Conservation (phyloP, 129 eudicot genomes). For the Tagetes patula region DNA sequence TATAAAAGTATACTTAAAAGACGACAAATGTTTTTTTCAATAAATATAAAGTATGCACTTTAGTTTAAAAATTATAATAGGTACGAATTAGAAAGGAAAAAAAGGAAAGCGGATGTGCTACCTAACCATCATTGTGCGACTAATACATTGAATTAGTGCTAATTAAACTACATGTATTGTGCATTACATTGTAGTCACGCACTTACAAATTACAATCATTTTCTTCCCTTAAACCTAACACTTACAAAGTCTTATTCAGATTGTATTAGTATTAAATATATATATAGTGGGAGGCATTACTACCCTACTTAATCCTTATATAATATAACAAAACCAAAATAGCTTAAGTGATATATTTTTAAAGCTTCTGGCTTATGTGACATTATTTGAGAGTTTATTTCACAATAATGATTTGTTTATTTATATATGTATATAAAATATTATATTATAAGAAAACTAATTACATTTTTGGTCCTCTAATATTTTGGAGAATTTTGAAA, state of each 20-base stretch:
- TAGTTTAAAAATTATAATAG: not conserved
- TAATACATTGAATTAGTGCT: constrained; percentile 27
- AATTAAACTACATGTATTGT: constrained; percentile 30
- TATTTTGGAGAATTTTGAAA: too few species aligned
- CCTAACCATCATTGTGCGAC: constrained; percentile 2
- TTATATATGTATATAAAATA: too few species aligned
- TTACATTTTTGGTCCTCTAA: too few species aligned
- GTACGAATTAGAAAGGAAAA: not conserved
- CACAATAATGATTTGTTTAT: too few species aligned
- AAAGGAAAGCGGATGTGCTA: constrained; percentile 7
- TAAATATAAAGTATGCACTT: too few species aligned
- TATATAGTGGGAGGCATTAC: constrained; percentile 48
- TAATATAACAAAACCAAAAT: too few species aligned
- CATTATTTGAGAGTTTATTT: too few species aligned
- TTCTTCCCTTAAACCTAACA: constrained; percentile 57
- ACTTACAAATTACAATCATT: constrained; percentile 45
- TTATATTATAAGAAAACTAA: too few species aligned
- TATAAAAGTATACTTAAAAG: too few species aligned
- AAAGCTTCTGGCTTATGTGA: too few species aligned
- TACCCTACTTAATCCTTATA: constrained; percentile 38
- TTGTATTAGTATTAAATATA: constrained; percentile 22
- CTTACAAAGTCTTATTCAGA: constrained; percentile 7
- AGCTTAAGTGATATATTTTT: too few species aligned
- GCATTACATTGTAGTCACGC: constrained; percentile 49
- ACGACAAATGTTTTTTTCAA: too few species aligned